Base-by-base conservation (phyloP, 768 basidiomycete genomes). In the Psilocybe cyanescens region DNA sequence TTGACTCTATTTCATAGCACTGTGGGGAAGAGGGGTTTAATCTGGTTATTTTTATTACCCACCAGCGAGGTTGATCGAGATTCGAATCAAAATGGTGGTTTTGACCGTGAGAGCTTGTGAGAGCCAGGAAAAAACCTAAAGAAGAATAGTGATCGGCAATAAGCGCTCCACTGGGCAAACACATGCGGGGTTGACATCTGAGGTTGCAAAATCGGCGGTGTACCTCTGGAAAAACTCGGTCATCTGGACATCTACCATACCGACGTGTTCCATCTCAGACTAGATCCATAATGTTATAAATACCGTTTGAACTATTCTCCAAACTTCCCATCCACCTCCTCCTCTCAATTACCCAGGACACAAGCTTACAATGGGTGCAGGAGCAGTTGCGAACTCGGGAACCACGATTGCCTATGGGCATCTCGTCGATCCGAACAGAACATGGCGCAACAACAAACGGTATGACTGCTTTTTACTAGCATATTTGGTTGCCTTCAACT, bases 391-490 rank as follows among this genome's bases (percentile, higher is more conserved):
- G 63, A 72, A 64, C 58, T 66, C 72, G 48, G 74, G 73, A 44
- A 58, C 59, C 45, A 65, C 65, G 29, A 71, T 76, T 31, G 80
- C 79, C 35, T 84, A 83, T 65, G 74, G 71, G 7, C 86, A 86
- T 65, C 78, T 90, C 59, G 64, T 90, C 59, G 85, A 91, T 74
- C 88, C 87, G 11, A 83, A 71, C 60, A 79, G 86, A 71, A 90
- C 79, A 70, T 92, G 90, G 90, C 89, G 88, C 75, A 91, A 87
- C 76, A 91, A 92, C 79, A 83, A 72, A 73, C 80, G 90, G 87
- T 87, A 67, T n/a, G 79, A 61, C 12, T 59, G 39, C 16, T 4
- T n/a, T 54, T 45, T 44, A 19, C 28, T 58, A n/a, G 8, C 14
- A 51, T 47, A 0, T 9, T 37, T 16, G 7, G 28, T 19, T 16